These are phyloP conservation scores for Fusarium sp. DNA, from an alignment of 2,329 filamentous ascomycete genomes.

Conservation along the genomic window DNA sequence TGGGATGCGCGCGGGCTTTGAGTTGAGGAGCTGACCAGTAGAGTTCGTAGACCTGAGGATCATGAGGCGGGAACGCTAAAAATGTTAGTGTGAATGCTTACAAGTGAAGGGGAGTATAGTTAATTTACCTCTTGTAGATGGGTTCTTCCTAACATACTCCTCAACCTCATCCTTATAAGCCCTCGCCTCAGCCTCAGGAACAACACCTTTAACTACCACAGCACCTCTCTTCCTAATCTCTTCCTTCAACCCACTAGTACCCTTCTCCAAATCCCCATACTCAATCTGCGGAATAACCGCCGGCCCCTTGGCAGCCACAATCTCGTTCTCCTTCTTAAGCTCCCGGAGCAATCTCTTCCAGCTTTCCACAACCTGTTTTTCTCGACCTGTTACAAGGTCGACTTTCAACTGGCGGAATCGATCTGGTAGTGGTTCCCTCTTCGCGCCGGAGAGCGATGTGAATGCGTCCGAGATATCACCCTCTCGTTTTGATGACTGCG, in stretches of 20 bases:
- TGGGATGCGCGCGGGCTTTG: constrained; percentile 76
- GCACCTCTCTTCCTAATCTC: constrained; percentile 74
- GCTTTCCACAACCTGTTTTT: constrained; percentile 61
- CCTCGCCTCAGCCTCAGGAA: constrained; percentile 74
- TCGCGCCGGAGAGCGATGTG: constrained; percentile 68
- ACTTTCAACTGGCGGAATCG: constrained; percentile 71
- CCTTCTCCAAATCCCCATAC: constrained; percentile 61
- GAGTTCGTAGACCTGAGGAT: constrained; percentile 80
- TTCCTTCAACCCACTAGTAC: constrained; percentile 54
- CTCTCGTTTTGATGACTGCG: constrained; percentile 61
- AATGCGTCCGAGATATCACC: constrained; percentile 76
- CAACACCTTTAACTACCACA: constrained; percentile 75
- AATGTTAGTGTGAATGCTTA: not conserved
- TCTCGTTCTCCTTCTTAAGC: constrained; percentile 63
- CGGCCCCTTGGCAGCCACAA: constrained; percentile 62
- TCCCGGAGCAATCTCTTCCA: constrained; percentile 65
- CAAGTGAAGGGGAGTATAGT: not conserved
- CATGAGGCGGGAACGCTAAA: constrained; percentile 74
- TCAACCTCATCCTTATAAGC: constrained; percentile 75
- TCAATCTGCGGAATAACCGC: constrained; percentile 67
- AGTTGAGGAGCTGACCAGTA: constrained; percentile 82
- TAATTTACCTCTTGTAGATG: constrained; percentile 65
- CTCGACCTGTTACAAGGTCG: constrained; percentile 65
- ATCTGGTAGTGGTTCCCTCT: constrained; percentile 64
- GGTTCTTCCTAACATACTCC: constrained; percentile 76